These are phyloP conservation scores for Naganishia kalamii DNA, from an alignment of 768 basidiomycete species.

Conservation along the genomic window DNA sequence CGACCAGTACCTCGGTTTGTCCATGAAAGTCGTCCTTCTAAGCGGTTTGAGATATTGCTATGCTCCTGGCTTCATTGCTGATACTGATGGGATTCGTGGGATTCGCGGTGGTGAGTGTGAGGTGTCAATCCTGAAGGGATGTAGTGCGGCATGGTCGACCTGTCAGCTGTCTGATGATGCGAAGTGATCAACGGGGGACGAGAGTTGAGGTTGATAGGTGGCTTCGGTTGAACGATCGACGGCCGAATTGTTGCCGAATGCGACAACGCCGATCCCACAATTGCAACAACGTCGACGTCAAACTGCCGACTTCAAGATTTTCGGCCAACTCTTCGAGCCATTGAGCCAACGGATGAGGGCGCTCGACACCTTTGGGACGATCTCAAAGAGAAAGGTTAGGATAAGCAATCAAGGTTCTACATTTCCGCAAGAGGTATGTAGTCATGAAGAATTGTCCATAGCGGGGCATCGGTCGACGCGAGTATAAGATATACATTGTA, in stretches of 20 bases:
- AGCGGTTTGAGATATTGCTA: neutral
- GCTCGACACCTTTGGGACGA: too few species aligned
- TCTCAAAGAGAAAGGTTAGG: too few species aligned
- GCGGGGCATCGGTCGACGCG: conserved; percentile 2
- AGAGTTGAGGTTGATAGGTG: too few species aligned
- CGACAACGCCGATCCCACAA: too few species aligned
- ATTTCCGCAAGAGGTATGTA: too few species aligned
- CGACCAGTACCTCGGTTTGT: conserved; percentile 2
- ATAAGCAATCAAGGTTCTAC: too few species aligned
- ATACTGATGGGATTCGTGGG: neutral
- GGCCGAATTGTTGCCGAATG: too few species aligned
- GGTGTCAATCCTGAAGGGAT: neutral
- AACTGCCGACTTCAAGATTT: too few species aligned
- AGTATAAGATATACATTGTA: neutral
- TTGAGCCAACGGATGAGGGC: neutral
- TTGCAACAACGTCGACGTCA: too few species aligned
- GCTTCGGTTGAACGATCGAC: too few species aligned
- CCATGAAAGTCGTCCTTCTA: neutral
- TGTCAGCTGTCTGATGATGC: too few species aligned
- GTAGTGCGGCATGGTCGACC: neutral
- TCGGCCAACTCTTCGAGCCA: too few species aligned
- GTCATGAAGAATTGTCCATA: conserved; percentile 14
- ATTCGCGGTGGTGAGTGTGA: neutral
- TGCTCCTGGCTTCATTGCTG: neutral
- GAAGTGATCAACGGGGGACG: neutral